These are phyloP conservation scores for Lipomyces oligophaga DNA, from an alignment of 805 yeast species.

Conservation along the genomic window DNA sequence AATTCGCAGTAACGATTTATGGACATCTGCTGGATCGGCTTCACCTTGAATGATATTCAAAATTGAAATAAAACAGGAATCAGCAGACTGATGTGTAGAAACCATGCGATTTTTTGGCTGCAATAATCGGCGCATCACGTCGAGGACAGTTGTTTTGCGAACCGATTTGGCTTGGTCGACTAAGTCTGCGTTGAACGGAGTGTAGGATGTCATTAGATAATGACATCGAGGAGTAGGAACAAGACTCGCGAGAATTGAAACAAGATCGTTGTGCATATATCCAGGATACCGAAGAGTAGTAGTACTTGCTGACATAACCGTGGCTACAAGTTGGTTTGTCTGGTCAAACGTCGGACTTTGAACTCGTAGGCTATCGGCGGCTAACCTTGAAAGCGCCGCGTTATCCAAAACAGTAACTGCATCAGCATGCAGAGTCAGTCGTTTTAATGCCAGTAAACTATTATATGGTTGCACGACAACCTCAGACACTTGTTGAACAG, in stretches of 20 bases:
- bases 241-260: conserved; percentile 73
- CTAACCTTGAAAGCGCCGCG: conserved; percentile 71
- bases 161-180: conserved; percentile 57
- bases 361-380: conserved; percentile 56
- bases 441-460: conserved; percentile 71
- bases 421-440: conserved; percentile 82
- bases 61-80: conserved; percentile 59
- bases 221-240: conserved; percentile 84
- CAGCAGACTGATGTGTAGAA: conserved; percentile 43
- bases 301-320: conserved; percentile 78
- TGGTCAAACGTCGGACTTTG: conserved; percentile 67
- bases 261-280: conserved; percentile 80
- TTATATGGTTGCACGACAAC: conserved; percentile 99
- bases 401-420: conserved; percentile 88
- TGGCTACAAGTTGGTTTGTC: conserved; percentile 79
- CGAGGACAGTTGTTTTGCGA: conserved; percentile 74
- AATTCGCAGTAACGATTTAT: conserved; percentile 41
- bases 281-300: conserved; percentile 89
- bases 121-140: conserved; percentile 74
- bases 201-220: conserved; percentile 65
- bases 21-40: conserved; percentile 65
- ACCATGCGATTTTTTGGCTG: conserved; percentile 78
- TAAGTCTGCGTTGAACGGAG: conserved; percentile 72
- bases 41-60: conserved; percentile 67
- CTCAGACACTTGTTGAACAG: conserved; percentile 74